Conservation (phyloP, 805 yeast species). For the Wickerhamiella alocasiicola region DNA sequence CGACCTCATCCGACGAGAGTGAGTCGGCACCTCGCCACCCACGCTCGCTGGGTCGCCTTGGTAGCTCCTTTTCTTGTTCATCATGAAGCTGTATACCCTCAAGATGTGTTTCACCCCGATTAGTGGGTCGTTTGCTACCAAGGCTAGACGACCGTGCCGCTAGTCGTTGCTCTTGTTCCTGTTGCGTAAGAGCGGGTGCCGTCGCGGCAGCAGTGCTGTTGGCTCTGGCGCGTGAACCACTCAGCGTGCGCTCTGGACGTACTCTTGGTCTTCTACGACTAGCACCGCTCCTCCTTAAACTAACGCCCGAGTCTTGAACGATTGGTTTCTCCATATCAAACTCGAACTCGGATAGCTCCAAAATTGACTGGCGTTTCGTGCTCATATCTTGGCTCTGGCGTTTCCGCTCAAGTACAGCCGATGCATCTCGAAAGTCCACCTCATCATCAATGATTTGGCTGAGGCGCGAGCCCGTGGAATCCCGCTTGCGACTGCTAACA, state of each 20-base stretch:
- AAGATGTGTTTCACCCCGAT: too few relatives aligned
- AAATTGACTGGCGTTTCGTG: slow-evolving; percentile 21
- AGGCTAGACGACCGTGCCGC: too few relatives aligned
- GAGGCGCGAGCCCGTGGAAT: slow-evolving; percentile 23
- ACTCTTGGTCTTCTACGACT: slow-evolving; percentile 9
- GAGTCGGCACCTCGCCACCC: too few relatives aligned
- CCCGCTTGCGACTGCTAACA: slow-evolving; percentile 26
- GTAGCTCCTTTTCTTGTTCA: too few relatives aligned
- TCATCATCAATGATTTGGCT: slow-evolving; percentile 27
- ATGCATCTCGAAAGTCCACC: slow-evolving; percentile 26
- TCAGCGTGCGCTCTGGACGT: too few relatives aligned
- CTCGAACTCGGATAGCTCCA: slow-evolving; percentile 42
- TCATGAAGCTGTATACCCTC: too few relatives aligned
- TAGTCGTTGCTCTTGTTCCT: background rate
- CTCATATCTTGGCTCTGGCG: slow-evolving; percentile 18
- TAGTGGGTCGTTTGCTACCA: too few relatives aligned
- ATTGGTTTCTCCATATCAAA: slow-evolving; percentile 32
- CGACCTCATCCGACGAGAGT: too few relatives aligned
- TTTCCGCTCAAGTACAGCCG: slow-evolving; percentile 24
- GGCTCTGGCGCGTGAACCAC: too few relatives aligned
- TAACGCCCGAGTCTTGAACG: slow-evolving; percentile 9
- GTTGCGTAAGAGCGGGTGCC: too few relatives aligned
- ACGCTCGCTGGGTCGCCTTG: too few relatives aligned
- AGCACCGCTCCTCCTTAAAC: slow-evolving; percentile 10
- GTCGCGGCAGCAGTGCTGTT: too few relatives aligned